Evolutionary conservation across 768 basidiomycete species (phyloP), one percentile per base, ranked within the genome.

Genomic region (Tulasnella sp.): DNA sequence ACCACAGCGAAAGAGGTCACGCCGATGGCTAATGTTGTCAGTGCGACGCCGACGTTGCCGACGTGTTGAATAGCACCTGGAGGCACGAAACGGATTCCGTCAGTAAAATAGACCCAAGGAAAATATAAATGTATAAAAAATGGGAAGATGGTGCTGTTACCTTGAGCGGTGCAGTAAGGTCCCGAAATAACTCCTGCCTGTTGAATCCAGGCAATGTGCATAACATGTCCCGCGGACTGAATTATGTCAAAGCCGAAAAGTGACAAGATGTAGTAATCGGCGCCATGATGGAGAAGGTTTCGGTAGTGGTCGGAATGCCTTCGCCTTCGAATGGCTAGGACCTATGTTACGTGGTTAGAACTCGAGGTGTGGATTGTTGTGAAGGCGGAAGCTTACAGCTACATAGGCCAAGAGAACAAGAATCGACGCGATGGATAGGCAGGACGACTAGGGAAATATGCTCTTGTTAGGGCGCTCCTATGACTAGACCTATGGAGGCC

Each of bases 41-140:
- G n/a, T 75, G 24, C 74, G 11, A 73, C 72, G 7, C 73, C 73
- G 13, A 74, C 74, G 61, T 75, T 73, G 2, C 75, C 74, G 30
- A 72, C 64, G 49, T 75, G 69, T 58, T 74, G 72, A 60, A 74
- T 64, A 3, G 70, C 65, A 43, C 73, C 73, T 74, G 38, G n/a
- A n/a, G n/a, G n/a, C n/a, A n/a, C n/a, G n/a, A n/a, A n/a, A n/a
- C n/a, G n/a, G n/a, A n/a, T n/a, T n/a, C n/a, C n/a, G n/a, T n/a
- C n/a, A n/a, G n/a, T n/a, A n/a, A n/a, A n/a, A n/a, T n/a, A n/a
- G n/a, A n/a, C n/a, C n/a, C n/a, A n/a, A n/a, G n/a, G n/a, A n/a
- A n/a, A n/a, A n/a, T n/a, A n/a, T n/a, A n/a, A n/a, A n/a, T n/a
- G n/a, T n/a, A n/a, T n/a, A n/a, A n/a, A n/a, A n/a, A n/a, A n/a